Evolutionary conservation across 768 basidiomycete genomes (phyloP).

Genomic region (Panellus pusillus): DNA sequence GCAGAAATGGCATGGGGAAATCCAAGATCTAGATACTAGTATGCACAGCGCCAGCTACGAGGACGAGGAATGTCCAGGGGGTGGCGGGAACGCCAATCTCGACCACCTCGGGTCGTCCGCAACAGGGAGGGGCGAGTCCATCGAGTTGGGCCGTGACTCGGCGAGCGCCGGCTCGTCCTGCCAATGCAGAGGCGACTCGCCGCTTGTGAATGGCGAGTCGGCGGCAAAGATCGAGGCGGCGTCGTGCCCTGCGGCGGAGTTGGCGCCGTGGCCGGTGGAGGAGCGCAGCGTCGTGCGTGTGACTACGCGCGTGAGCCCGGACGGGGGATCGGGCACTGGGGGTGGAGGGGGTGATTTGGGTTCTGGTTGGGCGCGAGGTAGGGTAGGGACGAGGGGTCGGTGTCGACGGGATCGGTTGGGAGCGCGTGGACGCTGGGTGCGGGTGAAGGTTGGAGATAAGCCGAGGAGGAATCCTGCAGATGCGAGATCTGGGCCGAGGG

Average conservation of each 20-base stretch:
- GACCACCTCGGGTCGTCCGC: neutral
- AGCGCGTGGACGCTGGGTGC: neutral
- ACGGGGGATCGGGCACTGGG: neutral
- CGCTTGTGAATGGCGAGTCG: slow-evolving; percentile 16
- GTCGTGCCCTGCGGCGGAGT: neutral
- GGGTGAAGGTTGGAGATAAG: neutral
- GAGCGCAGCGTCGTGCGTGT: neutral
- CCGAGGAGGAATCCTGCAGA: neutral
- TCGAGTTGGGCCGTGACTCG: slow-evolving; percentile 19
- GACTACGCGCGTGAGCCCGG: neutral
- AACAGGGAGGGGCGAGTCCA: neutral
- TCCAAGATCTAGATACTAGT: no score
- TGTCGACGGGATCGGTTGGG: no score
- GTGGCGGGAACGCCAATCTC: no score
- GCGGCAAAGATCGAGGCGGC: slow-evolving; percentile 10
- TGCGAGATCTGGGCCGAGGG: neutral
- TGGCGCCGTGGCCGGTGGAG: neutral
- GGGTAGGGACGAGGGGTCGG: neutral
- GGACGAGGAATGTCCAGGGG: no score
- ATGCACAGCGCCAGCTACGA: no score
- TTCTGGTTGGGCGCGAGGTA: no score
- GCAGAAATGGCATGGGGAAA: no score
- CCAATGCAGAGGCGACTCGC: slow-evolving; percentile 16
- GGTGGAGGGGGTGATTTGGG: neutral
- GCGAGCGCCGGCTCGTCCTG: slow-evolving; percentile 22